These are phyloP conservation scores for Rugosomyces carneus DNA, from an alignment of 1,284 basidiomycete genomes.

Conservation along the genomic window DNA sequence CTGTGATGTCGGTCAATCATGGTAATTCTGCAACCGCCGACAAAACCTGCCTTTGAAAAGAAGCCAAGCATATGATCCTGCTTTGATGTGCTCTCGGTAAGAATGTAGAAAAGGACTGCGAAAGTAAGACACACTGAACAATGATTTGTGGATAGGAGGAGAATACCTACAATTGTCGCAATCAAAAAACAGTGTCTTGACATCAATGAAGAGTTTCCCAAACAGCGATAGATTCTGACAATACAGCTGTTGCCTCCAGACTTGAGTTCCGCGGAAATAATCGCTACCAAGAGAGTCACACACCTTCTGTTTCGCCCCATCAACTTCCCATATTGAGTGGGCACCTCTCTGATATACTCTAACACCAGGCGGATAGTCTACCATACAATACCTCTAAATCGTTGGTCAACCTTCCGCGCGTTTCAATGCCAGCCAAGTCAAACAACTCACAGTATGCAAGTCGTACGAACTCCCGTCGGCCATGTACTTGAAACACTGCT, in stretches of 20 bases:
- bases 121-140: background rate
- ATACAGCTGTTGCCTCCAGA: conserved; percentile 59
- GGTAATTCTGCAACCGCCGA: background rate
- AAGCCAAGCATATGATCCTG: conserved; percentile 85
- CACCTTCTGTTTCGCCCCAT: conserved; percentile 82
- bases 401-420: conserved; percentile 9
- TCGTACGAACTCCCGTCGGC: conserved; percentile 67
- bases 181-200: conserved; percentile 97
- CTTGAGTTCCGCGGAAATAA: background rate
- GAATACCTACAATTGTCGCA: conserved; percentile 66
- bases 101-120: conserved; percentile 90
- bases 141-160: background rate
- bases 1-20: conserved; percentile 34
- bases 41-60: conserved; percentile 79
- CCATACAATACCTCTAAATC: conserved; percentile 62
- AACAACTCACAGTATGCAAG: conserved; percentile 58
- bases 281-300: background rate
- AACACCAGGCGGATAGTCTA: conserved; percentile 78
- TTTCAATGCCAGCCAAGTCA: conserved; percentile 4
- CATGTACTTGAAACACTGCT: conserved; percentile 97
- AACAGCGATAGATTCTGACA: conserved; percentile 95
- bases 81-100: conserved; percentile 81
- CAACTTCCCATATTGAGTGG: conserved; percentile 93
- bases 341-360: conserved; percentile 90
- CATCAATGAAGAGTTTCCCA: conserved; percentile 98